These are phyloP conservation scores for Wickerhamomyces chambardii DNA, from an alignment of 805 yeast species.

Conservation along the genomic window DNA sequence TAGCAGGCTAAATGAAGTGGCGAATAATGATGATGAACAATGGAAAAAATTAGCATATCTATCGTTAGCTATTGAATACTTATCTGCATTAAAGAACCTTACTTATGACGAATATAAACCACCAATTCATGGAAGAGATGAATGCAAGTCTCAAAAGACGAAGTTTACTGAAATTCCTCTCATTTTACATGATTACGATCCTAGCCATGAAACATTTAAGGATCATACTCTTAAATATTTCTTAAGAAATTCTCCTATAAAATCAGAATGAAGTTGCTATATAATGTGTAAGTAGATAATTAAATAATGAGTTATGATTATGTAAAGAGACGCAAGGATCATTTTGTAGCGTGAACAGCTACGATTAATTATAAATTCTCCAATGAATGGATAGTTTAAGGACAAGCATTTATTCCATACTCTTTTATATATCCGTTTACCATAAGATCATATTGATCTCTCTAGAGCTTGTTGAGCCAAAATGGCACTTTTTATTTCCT, in stretches of 20 bases:
- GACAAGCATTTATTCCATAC: too few relatives aligned
- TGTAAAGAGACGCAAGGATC: too few relatives aligned
- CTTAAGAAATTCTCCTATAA: too few relatives aligned
- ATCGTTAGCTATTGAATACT: not conserved
- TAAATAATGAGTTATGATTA: too few relatives aligned
- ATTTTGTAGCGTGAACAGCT: too few relatives aligned
- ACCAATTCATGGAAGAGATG: not conserved
- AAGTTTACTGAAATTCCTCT: not conserved
- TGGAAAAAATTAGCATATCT: not conserved
- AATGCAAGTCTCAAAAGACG: not conserved
- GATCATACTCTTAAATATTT: not conserved
- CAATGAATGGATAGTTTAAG: too few relatives aligned
- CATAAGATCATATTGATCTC: too few relatives aligned
- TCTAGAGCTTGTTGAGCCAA: constrained; percentile 50
- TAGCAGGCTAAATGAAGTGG: too few relatives aligned
- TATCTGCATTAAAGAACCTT: not conserved
- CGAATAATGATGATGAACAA: not conserved
- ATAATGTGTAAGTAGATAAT: too few relatives aligned
- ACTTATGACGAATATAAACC: not conserved
- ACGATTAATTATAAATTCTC: too few relatives aligned
- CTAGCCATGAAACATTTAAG: not conserved
- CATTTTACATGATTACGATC: not conserved
- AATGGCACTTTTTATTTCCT: constrained; percentile 51
- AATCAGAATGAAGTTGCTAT: too few relatives aligned
- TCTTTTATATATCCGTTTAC: too few relatives aligned